These are phyloP conservation scores for Blastobotrys peoriensis DNA, from an alignment of 805 yeast genomes.

Conservation along the genomic window DNA sequence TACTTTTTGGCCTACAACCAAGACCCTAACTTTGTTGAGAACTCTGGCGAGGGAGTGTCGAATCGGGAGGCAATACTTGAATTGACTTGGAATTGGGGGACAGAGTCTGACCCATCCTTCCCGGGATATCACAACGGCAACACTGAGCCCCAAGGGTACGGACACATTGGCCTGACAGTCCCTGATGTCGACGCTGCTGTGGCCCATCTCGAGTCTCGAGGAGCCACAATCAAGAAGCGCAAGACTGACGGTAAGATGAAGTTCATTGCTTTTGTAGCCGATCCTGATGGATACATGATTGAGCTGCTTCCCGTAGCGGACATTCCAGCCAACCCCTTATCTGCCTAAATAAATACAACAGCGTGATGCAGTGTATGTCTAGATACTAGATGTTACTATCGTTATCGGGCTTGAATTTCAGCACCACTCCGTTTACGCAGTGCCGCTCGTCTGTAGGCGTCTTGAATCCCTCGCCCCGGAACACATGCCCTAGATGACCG, in stretches of 20 bases:
- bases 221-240: constrained; percentile 43
- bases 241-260: constrained; percentile 39
- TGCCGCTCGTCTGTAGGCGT: constrained; percentile 90
- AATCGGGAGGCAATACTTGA: constrained; percentile 69
- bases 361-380: too few species aligned
- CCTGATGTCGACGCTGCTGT: constrained; percentile 52
- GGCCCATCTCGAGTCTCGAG: constrained; percentile 40
- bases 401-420: constrained; percentile 51
- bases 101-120: constrained; percentile 72
- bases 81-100: constrained; percentile 93
- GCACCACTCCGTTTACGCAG: constrained; percentile 82
- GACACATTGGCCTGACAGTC: constrained; percentile 73
- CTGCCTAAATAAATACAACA: too few species aligned
- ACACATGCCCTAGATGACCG: constrained; percentile 94
- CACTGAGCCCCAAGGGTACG: constrained; percentile 73
- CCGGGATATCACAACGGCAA: constrained; percentile 78
- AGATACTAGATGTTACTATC: too few species aligned
- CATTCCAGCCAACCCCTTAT: constrained; percentile 19
- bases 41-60: constrained; percentile 29
- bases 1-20: constrained; percentile 76
- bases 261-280: constrained; percentile 75
- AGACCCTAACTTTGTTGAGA: constrained; percentile 38
- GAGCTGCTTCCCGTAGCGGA: constrained; percentile 53
- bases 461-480: constrained; percentile 85
- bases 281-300: constrained; percentile 86